These are phyloP conservation scores for Lojkania enalia DNA, from an alignment of 2,329 filamentous ascomycete genomes.

Conservation along the genomic window DNA sequence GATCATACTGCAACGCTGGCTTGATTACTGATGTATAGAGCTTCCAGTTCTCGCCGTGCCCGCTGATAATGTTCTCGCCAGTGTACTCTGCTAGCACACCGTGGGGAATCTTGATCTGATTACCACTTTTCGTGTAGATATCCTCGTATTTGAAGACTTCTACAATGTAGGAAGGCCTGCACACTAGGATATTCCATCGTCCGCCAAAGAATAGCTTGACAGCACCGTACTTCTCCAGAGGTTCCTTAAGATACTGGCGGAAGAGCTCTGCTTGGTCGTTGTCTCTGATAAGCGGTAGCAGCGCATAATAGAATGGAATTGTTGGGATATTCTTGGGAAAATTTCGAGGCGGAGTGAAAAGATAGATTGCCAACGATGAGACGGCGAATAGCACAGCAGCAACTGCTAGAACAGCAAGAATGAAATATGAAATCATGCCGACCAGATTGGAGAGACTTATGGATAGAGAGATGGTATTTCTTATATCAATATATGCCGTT, in stretches of 20 bases:
- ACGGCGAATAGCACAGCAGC: slow-evolving; percentile 21
- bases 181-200: slow-evolving; percentile 55
- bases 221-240: slow-evolving; percentile 48
- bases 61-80: slow-evolving; percentile 41
- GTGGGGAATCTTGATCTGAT: slow-evolving; percentile 38
- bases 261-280: slow-evolving; percentile 51
- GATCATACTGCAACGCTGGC: slow-evolving; percentile 34
- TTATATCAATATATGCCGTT: too few species aligned
- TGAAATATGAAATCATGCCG: slow-evolving; percentile 29
- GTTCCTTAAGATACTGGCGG: slow-evolving; percentile 44
- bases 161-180: slow-evolving; percentile 49
- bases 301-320: slow-evolving; percentile 51
- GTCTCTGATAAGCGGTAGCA: slow-evolving; percentile 49
- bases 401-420: slow-evolving; percentile 25
- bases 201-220: slow-evolving; percentile 56
- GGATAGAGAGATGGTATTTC: too few species aligned
- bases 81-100: slow-evolving; percentile 35
- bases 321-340: slow-evolving; percentile 46
- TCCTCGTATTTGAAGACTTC: slow-evolving; percentile 43
- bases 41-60: slow-evolving; percentile 38
- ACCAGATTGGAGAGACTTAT: too few species aligned
- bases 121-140: slow-evolving; percentile 35
- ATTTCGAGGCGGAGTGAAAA: slow-evolving; percentile 30
- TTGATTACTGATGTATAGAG: slow-evolving; percentile 34
- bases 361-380: slow-evolving; percentile 27